phyloP scores from a whole-genome alignment of 1,139 yeast genomes.

The Pneumocystis oryctolagi region DNA sequence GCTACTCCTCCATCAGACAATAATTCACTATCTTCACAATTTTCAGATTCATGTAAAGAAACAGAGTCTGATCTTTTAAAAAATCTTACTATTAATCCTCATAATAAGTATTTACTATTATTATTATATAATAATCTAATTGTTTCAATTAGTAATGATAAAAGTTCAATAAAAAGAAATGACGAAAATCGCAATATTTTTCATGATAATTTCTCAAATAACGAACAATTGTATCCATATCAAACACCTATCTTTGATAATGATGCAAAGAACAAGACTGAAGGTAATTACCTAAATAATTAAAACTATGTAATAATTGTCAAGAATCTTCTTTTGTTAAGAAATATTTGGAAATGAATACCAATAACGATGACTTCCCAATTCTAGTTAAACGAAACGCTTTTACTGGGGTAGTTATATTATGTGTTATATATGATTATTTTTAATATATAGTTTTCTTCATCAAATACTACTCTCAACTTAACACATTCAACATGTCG shows the following conservation, averaged over 20 bases:
- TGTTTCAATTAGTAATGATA: not conserved
- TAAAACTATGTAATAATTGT: not conserved
- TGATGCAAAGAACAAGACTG: not conserved
- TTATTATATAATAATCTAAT: not conserved
- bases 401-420: not conserved
- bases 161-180: not conserved
- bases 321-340: not conserved
- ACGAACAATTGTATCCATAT: not conserved
- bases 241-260: not conserved
- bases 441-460: not conserved
- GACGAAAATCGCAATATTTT: not conserved
- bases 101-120: not conserved
- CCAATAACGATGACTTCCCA: constrained; percentile 31
- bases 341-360: constrained; percentile 21
- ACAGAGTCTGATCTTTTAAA: not conserved
- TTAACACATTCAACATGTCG: not conserved
- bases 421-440: not conserved
- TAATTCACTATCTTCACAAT: not conserved
- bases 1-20: not conserved
- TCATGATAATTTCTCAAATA: not conserved
- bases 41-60: not conserved
- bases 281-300: not conserved
- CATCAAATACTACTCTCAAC: constrained; percentile 5
- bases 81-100: not conserved
- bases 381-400: constrained; percentile 26